These are phyloP conservation scores for Retiboletus flavoniger DNA, from an alignment of 1,284 basidiomycete species.

Conservation along the genomic window DNA sequence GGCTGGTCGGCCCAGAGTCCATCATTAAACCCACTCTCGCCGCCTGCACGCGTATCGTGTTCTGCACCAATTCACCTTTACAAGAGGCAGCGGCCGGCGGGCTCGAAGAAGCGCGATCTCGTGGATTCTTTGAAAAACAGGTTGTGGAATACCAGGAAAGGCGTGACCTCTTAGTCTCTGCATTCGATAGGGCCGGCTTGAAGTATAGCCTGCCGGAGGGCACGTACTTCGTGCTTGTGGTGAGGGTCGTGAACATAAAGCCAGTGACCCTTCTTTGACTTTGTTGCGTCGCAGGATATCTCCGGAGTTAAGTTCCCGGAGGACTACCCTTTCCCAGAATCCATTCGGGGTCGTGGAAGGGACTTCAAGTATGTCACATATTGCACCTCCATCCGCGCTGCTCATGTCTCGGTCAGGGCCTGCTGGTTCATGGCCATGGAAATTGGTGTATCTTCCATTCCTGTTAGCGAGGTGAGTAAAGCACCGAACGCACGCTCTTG, in stretches of 20 bases:
- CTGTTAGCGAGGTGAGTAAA: conserved; percentile 81
- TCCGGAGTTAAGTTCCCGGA: conserved; percentile 80
- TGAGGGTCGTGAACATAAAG: conserved; percentile 35
- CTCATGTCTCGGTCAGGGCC: conserved; percentile 47
- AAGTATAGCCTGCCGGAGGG: conserved; percentile 88
- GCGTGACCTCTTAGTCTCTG: conserved; percentile 68
- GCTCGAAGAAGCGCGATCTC: conserved; percentile 71
- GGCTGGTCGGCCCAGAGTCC: conserved; percentile 85
- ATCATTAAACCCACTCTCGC: conserved; percentile 88
- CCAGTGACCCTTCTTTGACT: conserved; percentile 2
- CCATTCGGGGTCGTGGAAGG: conserved; percentile 75
- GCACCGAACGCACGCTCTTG: neutral
- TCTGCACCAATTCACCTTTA: conserved; percentile 88
- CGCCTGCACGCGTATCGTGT: conserved; percentile 91
- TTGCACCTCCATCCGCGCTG: neutral
- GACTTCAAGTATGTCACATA: conserved; percentile 72
- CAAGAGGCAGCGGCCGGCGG: conserved; percentile 92
- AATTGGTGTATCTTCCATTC: conserved; percentile 87
- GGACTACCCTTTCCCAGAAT: conserved; percentile 79
- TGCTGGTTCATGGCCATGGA: conserved; percentile 91
- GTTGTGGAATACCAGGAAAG: conserved; percentile 79
- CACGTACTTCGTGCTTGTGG: conserved; percentile 86
- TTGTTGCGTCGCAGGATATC: conserved; percentile 60
- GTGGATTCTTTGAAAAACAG: conserved; percentile 82
- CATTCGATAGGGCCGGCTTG: conserved; percentile 84